phyloP scores from a whole-genome alignment of 495 filamentous ascomycete species.

The Bathelium albidoporum region DNA sequence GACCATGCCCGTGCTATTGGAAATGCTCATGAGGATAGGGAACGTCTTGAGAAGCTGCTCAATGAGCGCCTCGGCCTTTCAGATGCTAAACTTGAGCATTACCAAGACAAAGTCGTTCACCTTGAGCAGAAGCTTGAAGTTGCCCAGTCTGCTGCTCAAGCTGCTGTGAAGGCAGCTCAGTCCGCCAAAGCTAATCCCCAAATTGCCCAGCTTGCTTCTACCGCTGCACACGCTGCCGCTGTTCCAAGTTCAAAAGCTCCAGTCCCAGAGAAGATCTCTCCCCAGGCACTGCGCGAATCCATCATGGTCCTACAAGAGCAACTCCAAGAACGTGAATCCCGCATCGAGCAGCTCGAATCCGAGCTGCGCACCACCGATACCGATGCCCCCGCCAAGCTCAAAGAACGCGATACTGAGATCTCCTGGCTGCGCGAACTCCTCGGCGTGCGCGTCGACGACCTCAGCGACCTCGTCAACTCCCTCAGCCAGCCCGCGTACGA shows the following conservation, averaged over 20 bases:
- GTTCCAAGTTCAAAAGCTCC: constrained; percentile 39
- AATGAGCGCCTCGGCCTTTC: constrained; percentile 62
- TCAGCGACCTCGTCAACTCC: constrained; percentile 80
- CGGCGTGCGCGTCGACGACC: constrained; percentile 77
- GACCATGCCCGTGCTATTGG: constrained; percentile 48
- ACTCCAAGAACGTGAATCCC: constrained; percentile 80
- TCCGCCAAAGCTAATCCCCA: constrained; percentile 41
- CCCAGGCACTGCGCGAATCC: constrained; percentile 88
- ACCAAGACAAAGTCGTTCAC: constrained; percentile 68
- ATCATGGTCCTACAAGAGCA: constrained; percentile 95
- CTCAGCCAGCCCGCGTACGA: constrained; percentile 66
- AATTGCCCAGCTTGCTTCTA: constrained; percentile 16
- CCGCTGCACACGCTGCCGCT: constrained; percentile 28
- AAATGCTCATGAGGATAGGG: constrained; percentile 47
- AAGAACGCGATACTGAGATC: constrained; percentile 87
- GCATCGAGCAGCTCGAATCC: constrained; percentile 77
- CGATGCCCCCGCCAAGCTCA: constrained; percentile 67
- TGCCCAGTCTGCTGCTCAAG: constrained; percentile 78
- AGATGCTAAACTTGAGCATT: constrained; percentile 65
- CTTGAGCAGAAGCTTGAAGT: constrained; percentile 86
- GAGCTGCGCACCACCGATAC: constrained; percentile 54
- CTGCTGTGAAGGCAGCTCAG: constrained; percentile 77
- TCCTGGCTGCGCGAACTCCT: constrained; percentile 90
- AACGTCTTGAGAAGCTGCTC: constrained; percentile 27
- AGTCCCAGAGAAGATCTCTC: constrained; percentile 75